phyloP scores from a whole-genome alignment of 345 rosid species.

The Eucalyptus albens region DNA sequence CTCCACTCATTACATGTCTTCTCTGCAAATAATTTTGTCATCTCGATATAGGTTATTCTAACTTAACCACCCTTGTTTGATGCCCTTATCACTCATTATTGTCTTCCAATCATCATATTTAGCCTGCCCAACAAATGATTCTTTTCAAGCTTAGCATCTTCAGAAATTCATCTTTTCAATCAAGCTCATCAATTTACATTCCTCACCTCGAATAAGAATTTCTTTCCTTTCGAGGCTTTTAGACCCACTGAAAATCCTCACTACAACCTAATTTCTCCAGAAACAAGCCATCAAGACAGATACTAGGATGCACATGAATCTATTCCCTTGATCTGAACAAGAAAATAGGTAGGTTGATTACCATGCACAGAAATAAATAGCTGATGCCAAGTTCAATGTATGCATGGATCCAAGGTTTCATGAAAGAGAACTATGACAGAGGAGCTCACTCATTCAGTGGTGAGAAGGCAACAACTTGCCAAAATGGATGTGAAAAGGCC shows the following conservation, averaged over 20 bases:
- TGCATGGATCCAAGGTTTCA: background rate
- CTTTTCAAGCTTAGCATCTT: background rate
- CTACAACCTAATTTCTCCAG: background rate
- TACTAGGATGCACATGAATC: background rate
- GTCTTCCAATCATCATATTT: background rate
- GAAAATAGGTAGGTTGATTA: background rate
- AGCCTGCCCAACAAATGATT: background rate
- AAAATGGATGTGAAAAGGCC: background rate
- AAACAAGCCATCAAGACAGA: background rate
- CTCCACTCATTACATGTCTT: background rate
- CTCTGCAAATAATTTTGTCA: background rate
- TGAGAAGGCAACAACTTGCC: background rate
- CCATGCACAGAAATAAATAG: background rate
- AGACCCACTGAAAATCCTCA: background rate
- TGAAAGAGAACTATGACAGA: background rate
- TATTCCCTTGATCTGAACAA: background rate
- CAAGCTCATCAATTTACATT: background rate
- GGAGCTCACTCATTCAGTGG: background rate
- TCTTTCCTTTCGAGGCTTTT: background rate
- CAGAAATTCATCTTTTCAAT: background rate
- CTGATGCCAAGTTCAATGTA: background rate
- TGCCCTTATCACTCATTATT: background rate
- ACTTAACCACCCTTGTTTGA: background rate
- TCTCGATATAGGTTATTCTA: background rate
- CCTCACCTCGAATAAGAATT: background rate